phyloP scores from a whole-genome alignment of 169 alveolate species.

The Babesia sp. region DNA sequence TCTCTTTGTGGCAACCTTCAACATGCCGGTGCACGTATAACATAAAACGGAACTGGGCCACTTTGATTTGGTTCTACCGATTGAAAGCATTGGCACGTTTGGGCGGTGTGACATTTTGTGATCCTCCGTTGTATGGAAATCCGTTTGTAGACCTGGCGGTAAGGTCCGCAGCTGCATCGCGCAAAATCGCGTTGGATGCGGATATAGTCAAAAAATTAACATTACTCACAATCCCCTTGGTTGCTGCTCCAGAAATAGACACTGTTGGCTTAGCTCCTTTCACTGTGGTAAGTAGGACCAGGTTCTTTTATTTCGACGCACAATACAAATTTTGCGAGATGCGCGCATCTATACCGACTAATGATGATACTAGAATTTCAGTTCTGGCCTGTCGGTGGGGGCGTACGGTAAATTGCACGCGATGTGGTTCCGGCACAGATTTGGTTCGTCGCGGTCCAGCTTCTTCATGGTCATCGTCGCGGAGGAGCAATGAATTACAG shows the following conservation, averaged over 20 bases:
- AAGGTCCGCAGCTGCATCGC: background rate
- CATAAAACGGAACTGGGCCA: background rate
- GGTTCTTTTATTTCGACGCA: background rate
- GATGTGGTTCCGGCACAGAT: background rate
- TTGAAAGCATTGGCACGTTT: slow-evolving; percentile 2
- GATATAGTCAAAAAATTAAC: background rate
- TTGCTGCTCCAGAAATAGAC: slow-evolving; percentile 3
- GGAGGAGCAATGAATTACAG: background rate
- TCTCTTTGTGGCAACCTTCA: too few relatives aligned
- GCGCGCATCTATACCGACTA: background rate
- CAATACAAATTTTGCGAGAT: background rate
- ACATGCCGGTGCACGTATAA: too few relatives aligned
- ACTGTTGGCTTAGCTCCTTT: background rate
- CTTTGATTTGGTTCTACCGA: background rate
- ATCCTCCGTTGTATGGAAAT: background rate
- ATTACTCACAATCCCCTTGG: background rate
- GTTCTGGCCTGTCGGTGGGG: slow-evolving; percentile 9
- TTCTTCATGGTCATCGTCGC: background rate
- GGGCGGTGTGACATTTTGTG: background rate
- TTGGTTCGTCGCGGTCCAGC: too few relatives aligned
- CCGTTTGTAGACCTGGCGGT: slow-evolving; percentile 10
- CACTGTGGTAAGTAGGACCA: slow-evolving; percentile 2
- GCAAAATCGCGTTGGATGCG: background rate
- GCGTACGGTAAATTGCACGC: background rate
- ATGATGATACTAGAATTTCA: background rate